These are phyloP conservation scores for Oemleria cerasiformis DNA, from an alignment of 306 rosid genomes.

Conservation along the genomic window DNA sequence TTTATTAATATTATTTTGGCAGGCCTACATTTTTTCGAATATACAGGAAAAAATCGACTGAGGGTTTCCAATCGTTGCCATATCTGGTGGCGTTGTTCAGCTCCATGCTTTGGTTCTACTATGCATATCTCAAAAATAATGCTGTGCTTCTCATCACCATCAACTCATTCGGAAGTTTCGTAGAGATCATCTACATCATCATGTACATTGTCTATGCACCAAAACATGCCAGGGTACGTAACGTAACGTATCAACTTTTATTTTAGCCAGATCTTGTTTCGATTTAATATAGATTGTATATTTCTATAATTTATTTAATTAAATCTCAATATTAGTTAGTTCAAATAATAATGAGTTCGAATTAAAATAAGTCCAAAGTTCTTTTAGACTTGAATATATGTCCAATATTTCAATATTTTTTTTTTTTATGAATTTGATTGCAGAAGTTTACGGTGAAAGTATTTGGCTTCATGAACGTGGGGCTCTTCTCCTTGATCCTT, in stretches of 20 bases:
- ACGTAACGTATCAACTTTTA: background rate
- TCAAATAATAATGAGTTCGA: no score
- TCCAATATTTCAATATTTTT: background rate
- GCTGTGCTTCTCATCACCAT: constrained; percentile 75
- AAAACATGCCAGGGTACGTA: constrained; percentile 49
- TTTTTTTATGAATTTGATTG: background rate
- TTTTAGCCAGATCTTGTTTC: background rate
- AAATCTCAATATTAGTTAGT: background rate
- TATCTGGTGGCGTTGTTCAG: constrained; percentile 84
- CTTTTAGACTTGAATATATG: no score
- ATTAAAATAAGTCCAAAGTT: no score
- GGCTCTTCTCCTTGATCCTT: constrained; percentile 46
- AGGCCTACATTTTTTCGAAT: constrained; percentile 77
- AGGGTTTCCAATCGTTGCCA: constrained; percentile 76
- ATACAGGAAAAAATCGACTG: constrained; percentile 70
- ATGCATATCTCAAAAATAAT: constrained; percentile 52
- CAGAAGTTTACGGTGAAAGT: constrained; percentile 58
- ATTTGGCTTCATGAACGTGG: constrained; percentile 55
- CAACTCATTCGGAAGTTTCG: constrained; percentile 66
- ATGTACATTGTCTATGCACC: constrained; percentile 57
- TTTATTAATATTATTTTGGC: background rate
- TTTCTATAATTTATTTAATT: background rate
- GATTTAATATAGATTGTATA: background rate
- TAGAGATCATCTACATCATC: constrained; percentile 57
- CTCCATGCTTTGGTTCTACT: constrained; percentile 74